Evolutionary conservation across 192 early-diverging fungal genomes (phyloP).

Genomic region (Dimargaris xerosporica): DNA sequence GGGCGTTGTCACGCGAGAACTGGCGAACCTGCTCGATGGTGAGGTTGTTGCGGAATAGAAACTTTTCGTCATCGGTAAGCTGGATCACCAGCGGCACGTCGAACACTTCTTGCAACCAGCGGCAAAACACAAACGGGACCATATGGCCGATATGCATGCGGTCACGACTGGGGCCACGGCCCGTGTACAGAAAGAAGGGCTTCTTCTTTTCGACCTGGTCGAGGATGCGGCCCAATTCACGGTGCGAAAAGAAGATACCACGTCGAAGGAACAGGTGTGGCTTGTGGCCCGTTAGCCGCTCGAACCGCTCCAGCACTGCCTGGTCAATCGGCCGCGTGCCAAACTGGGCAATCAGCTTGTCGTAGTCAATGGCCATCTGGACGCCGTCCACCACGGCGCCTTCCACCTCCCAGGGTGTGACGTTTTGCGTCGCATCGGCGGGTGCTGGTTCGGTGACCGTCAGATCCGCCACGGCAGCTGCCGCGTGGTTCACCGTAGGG

Average conservation of each 20-base stretch:
- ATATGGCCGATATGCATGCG: conserved; percentile 96
- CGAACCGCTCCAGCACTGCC: conserved; percentile 62
- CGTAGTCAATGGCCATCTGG: conserved; percentile 79
- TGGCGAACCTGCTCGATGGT: conserved; percentile 65
- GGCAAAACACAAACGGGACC: conserved; percentile 93
- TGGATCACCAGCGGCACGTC: conserved; percentile 90
- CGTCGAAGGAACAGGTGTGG: conserved; percentile 75
- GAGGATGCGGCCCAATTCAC: conserved; percentile 71
- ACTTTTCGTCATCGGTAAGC: conserved; percentile 98
- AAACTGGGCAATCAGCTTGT: conserved; percentile 73
- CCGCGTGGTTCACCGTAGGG: too few relatives aligned
- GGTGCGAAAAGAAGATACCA: conserved; percentile 89
- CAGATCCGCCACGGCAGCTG: background rate
- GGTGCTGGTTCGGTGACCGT: background rate
- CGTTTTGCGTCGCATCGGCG: conserved; percentile 31
- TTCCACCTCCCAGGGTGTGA: conserved; percentile 90
- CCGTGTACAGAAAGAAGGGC: conserved; percentile 96
- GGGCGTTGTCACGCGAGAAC: conserved; percentile 66
- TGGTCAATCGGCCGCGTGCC: conserved; percentile 70
- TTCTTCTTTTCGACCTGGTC: conserved; percentile 89
- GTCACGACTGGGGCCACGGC: conserved; percentile 80
- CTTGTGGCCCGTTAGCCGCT: conserved; percentile 63
- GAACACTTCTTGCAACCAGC: conserved; percentile 95
- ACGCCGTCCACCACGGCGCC: conserved; percentile 83
- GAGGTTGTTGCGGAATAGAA: conserved; percentile 80